Percentiles rank a stretch among this genome's conserved stretches.
Conservation (phyloP, 331 rosid species). For the Malus hybrid region DNA sequence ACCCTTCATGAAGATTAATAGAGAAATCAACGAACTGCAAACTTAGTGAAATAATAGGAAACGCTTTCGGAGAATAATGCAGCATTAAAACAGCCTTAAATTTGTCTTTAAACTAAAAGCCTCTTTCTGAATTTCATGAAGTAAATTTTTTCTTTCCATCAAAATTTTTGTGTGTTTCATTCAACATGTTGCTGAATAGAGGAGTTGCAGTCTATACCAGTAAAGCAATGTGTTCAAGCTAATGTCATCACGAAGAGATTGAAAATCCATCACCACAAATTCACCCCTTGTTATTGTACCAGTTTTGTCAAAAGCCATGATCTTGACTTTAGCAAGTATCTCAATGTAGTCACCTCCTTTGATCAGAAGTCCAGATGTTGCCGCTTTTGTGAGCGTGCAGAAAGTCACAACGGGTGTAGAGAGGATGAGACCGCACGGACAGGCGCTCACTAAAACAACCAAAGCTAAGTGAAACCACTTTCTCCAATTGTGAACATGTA, state of each 20-base stretch:
- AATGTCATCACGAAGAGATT: constrained; percentile 49
- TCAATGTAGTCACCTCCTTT: constrained; percentile 90
- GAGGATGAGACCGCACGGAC: constrained; percentile 86
- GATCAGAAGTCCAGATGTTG: constrained; percentile 74
- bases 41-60: too few relatives aligned
- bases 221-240: constrained; percentile 52
- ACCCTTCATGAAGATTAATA: constrained; percentile 42
- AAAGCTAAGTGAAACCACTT: constrained; percentile 81
- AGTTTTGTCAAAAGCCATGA: constrained; percentile 82
- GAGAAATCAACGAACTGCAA: too few relatives aligned
- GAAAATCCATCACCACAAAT: constrained; percentile 59
- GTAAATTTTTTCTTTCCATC: neutral
- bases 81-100: neutral
- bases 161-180: neutral
- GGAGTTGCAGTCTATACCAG: constrained; percentile 41
- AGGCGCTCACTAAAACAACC: constrained; percentile 83
- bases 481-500: constrained; percentile 35
- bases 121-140: neutral
- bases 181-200: neutral
- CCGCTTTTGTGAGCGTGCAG: constrained; percentile 84
- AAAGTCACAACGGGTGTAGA: constrained; percentile 92
- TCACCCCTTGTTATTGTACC: constrained; percentile 93
- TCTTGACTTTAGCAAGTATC: constrained; percentile 62
- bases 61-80: neutral
- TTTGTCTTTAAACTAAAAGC: too few relatives aligned